These are phyloP conservation scores for Neophaeococcomyces mojaviensis DNA, from an alignment of 2,329 filamentous ascomycete genomes.

Conservation along the genomic window DNA sequence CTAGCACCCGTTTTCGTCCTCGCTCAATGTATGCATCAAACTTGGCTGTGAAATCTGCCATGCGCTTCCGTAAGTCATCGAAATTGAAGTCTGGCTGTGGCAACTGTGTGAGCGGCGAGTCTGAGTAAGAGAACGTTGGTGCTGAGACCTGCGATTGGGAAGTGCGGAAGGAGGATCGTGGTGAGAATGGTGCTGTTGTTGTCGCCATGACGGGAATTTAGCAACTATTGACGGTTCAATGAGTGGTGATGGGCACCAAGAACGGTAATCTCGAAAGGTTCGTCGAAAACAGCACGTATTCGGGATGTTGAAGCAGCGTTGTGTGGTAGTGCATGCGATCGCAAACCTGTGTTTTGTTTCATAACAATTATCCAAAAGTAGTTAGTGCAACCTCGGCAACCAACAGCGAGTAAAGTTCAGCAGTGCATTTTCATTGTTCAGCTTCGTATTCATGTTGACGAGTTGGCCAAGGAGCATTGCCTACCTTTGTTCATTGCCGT, in stretches of 20 bases:
- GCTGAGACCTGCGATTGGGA: slow-evolving; percentile 18
- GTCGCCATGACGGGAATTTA: slow-evolving; percentile 12
- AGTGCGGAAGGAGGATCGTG: slow-evolving; percentile 21
- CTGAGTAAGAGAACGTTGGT: slow-evolving; percentile 14
- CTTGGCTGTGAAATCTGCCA: slow-evolving; percentile 81
- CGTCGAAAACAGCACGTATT: no score
- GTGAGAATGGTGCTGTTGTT: slow-evolving; percentile 11
- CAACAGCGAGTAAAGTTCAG: no score
- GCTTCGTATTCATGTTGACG: no score
- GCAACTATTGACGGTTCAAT: background rate
- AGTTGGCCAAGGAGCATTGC: no score
- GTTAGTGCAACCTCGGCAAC: no score
- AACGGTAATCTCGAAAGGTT: no score
- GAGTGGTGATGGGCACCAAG: background rate
- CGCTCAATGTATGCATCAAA: slow-evolving; percentile 95
- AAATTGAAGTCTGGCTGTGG: slow-evolving; percentile 93
- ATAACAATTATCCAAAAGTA: no score
- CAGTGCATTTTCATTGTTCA: no score
- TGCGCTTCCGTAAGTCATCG: slow-evolving; percentile 87
- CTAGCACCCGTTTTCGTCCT: slow-evolving; percentile 77
- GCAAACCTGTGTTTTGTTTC: no score
- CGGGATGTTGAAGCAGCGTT: no score
- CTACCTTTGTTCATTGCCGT: no score
- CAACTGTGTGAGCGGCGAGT: slow-evolving; percentile 38
- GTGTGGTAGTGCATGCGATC: no score